Evolutionary conservation across 257 asterid species (phyloP), one percentile per base, ranked within the genome.

Genomic region (Fraxinus pennsylvanica): DNA sequence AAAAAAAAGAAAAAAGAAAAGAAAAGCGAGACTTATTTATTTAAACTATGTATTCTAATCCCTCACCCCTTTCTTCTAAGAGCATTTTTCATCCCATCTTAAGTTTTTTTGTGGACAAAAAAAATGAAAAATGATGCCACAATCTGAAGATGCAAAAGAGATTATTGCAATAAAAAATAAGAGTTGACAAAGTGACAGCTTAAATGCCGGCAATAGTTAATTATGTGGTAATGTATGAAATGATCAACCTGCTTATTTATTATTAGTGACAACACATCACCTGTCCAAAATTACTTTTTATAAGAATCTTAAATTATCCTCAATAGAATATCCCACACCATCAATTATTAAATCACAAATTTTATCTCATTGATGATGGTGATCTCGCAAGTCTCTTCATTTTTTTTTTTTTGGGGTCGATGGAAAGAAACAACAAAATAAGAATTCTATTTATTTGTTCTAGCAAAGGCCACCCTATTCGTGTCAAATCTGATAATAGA

Each of bases 161-260:
- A 41, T 9, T 38, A 38, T 38, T 38, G 45, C 12, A 38, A 70
- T 43, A 45, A 73, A 25, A 73, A 7, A 13, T 19, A 71, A 30
- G 22, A 39, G 3, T 54, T 17, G 65, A 78, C n/a, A 78, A 50
- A 15, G 72, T 33, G 38, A 52, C 22, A 22, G 68, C 77, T 17
- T 73, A 52, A 27, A 73, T 27, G 67, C 14, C 54, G 76, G 70
- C 6, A 21, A 74, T 32, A 25, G 9, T 52, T 52, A 54, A 47
- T 41, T 29, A 15, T 36, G 29, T 17, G 54, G 59, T 41, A 38
- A 6, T 54, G 22, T n/a, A 19, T 4, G 65, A 54, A 19, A 54
- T 38, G 43, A 38, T 38, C 10, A 7, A 38, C 43, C 43, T 1
- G 9, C 43, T 6, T 7, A 9, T 38, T 38, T 38, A 41, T 43